A percentile compares a stretch with the other conserved stretches of the same genome.
Evolutionary conservation across 2,329 filamentous ascomycete species (phyloP).

Genomic region (Ophiostoma tasmaniense): DNA sequence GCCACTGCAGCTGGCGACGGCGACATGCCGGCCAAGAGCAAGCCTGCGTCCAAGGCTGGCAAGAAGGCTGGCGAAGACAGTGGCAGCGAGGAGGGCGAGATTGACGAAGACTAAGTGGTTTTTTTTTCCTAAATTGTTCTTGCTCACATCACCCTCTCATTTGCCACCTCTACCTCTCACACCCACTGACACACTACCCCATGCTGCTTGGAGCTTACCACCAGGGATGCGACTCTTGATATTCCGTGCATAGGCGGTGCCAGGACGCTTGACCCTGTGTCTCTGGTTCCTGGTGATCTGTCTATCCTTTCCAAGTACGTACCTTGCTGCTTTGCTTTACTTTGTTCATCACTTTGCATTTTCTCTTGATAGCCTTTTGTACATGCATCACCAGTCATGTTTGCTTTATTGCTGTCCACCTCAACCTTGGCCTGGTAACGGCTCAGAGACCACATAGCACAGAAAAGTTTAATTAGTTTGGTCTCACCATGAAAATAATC

Average conservation of each 20-base stretch:
- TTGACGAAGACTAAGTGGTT: slow-evolving; percentile 36
- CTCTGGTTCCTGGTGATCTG: background rate
- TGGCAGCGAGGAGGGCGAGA: slow-evolving; percentile 10
- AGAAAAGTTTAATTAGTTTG: background rate
- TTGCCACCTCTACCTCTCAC: too few relatives aligned
- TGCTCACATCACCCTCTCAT: background rate
- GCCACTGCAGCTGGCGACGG: background rate
- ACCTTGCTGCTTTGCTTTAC: background rate
- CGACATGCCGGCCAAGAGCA: slow-evolving; percentile 35
- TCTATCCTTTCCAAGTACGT: slow-evolving; percentile 4
- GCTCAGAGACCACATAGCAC: background rate
- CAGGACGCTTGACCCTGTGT: background rate
- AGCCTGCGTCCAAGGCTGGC: background rate
- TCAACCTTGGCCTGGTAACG: background rate
- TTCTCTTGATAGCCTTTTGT: background rate
- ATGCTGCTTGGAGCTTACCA: background rate
- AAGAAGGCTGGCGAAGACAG: slow-evolving; percentile 34
- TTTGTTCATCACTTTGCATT: background rate
- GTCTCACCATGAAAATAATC: background rate
- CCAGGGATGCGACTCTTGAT: background rate
- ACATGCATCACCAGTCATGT: background rate
- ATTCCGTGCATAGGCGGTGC: background rate
- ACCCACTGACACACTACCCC: background rate
- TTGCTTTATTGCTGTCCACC: background rate
- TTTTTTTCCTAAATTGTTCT: slow-evolving; percentile 4